Evolutionary conservation across 352 stramenopile species (phyloP).

Genomic region (Elongisporangium prolatum): DNA sequence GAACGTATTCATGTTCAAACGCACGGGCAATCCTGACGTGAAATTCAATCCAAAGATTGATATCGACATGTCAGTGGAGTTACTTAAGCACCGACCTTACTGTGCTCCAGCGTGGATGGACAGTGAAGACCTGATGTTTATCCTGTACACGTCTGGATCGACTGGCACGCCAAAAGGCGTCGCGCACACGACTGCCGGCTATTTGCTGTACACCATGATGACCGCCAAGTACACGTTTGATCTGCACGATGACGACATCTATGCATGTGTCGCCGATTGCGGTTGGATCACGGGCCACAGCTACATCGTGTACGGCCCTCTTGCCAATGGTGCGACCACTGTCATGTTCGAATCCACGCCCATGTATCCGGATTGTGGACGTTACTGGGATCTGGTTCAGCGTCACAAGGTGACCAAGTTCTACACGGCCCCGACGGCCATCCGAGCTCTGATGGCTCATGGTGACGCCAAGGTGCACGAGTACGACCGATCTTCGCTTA

Average conservation of each 20-base stretch:
- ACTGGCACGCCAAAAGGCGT: conserved; percentile 96
- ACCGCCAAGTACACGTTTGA: conserved; percentile 95
- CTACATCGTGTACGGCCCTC: conserved; percentile 96
- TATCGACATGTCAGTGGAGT: conserved; percentile 91
- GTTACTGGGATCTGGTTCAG: conserved; percentile 97
- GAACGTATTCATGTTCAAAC: conserved; percentile 95
- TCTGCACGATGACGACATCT: conserved; percentile 90
- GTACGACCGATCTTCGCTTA: conserved; percentile 92
- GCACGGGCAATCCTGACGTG: conserved; percentile 69
- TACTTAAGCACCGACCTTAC: conserved; percentile 90
- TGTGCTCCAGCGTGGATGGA: conserved; percentile 95
- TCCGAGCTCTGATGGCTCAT: conserved; percentile 97
- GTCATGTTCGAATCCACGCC: conserved; percentile 98
- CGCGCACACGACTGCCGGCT: conserved; percentile 94
- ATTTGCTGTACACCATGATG: conserved; percentile 92
- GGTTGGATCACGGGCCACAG: conserved; percentile 98
- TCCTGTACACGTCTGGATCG: conserved; percentile 97
- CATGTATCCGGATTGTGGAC: conserved; percentile 93
- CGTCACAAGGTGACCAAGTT: conserved; percentile 96
- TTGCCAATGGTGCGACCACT: conserved; percentile 96
- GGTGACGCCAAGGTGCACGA: conserved; percentile 90
- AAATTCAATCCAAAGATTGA: conserved; percentile 81
- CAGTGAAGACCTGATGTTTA: conserved; percentile 95
- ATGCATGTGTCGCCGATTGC: conserved; percentile 93
- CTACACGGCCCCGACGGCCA: conserved; percentile 93